These are phyloP conservation scores for Gnetum montanum DNA, from an alignment of 75 land plant genomes.

Conservation along the genomic window DNA sequence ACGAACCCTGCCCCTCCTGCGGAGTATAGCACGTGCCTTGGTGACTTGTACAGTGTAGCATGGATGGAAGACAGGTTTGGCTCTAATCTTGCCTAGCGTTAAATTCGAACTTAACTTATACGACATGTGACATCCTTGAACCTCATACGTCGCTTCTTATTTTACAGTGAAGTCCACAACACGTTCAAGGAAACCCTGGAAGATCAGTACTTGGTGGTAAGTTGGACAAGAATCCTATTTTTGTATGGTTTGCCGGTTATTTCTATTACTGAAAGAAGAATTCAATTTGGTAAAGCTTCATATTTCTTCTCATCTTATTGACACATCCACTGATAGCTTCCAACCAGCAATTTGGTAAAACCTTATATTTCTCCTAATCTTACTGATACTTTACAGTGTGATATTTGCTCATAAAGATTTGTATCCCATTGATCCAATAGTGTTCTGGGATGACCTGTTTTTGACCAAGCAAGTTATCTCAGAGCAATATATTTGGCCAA, in stretches of 20 bases:
- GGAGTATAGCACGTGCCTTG: conserved; percentile 80
- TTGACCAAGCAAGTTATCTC: too few species aligned
- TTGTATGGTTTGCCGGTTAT: too few species aligned
- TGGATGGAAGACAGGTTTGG: conserved; percentile 96
- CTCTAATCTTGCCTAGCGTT: background rate
- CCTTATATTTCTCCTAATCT: too few species aligned
- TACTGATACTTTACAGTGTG: too few species aligned
- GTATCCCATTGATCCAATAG: too few species aligned
- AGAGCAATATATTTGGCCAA: too few species aligned
- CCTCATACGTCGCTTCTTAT: background rate
- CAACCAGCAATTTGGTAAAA: too few species aligned
- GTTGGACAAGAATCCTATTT: conserved; percentile 10
- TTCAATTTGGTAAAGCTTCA: background rate
- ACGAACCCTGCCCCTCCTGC: conserved; percentile 76
- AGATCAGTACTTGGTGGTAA: conserved; percentile 66
- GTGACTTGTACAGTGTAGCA: conserved; percentile 87
- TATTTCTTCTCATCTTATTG: background rate
- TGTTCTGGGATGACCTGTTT: too few species aligned
- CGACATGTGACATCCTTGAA: conserved; percentile 1
- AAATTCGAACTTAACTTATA: background rate
- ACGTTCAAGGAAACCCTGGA: conserved; percentile 61
- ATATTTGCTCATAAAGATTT: too few species aligned
- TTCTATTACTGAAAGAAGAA: too few species aligned
- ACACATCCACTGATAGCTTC: too few species aligned
- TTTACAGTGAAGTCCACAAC: conserved; percentile 78